Percentiles rank a stretch among this genome's conserved stretches.
phyloP scores from a whole-genome alignment of 2,329 filamentous ascomycete species.

The Alternaria panax region DNA sequence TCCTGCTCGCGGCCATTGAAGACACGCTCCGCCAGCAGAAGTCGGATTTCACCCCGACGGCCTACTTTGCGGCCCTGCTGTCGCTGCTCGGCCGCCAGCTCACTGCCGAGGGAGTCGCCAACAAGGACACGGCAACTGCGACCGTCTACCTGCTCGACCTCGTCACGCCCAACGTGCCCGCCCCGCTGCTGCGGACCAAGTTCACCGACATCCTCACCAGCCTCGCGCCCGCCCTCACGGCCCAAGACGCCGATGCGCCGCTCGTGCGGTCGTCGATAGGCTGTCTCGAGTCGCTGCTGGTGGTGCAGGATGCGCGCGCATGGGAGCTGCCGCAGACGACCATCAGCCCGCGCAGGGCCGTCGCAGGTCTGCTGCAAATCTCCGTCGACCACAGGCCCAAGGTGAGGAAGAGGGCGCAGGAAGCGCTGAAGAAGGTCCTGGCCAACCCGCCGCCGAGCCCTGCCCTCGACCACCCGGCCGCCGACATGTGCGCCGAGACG shows the following conservation, averaged over 20 bases:
- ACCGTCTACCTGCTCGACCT: constrained; percentile 96
- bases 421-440: constrained; percentile 83
- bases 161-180: constrained; percentile 82
- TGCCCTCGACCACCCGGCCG: constrained; percentile 89
- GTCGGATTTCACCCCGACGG: constrained; percentile 81
- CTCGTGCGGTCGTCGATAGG: constrained; percentile 88
- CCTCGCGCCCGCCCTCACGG: constrained; percentile 82
- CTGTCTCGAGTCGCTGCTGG: constrained; percentile 87
- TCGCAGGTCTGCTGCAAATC: constrained; percentile 84
- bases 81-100: constrained; percentile 83
- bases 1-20: constrained; percentile 90
- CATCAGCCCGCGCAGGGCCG: constrained; percentile 84
- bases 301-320: constrained; percentile 84
- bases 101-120: constrained; percentile 69
- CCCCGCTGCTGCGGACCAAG: constrained; percentile 88
- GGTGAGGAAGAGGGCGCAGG: constrained; percentile 90
- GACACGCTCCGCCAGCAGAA: constrained; percentile 90
- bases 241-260: constrained; percentile 83
- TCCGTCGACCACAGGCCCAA: constrained; percentile 90
- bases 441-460: constrained; percentile 88
- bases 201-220: constrained; percentile 91
- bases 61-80: constrained; percentile 94
- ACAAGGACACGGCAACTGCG: constrained; percentile 82
- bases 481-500: constrained; percentile 94
- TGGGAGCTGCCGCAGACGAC: constrained; percentile 88